Evolutionary conservation across 176 grass and related monocot species (phyloP), one percentile per base, ranked within the genome.

Genomic region (Carex pumila): DNA sequence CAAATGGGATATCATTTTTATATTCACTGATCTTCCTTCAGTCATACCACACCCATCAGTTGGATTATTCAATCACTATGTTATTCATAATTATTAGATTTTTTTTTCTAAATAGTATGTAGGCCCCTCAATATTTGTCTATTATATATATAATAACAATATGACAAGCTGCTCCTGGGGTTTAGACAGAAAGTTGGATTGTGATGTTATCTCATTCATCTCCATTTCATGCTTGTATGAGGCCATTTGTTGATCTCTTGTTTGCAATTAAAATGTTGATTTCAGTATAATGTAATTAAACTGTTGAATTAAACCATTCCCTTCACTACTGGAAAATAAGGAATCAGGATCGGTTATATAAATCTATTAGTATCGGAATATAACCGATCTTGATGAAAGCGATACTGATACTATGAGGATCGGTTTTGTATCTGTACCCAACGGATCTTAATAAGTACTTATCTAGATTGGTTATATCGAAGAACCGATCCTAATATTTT

Each of bases 171-270:
- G 71, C 71, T 53, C 45, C 21, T 53, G 1, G n/a, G 71, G 45
- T 52, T 50, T 14, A 52, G 71, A 49, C 71, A 75, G 70, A 73
- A 52, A 75, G 43, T 75, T 75, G 45, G 71, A 75, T 75, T 75
- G 71, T 53, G 71, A 75, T 75, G 45, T 52, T 53, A 54, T 75
- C 45, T 53, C 41, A 13, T 49, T 75, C 71, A 75, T 75, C 71
- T 75, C 71, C 71, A 75, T 75, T 75, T 74, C 10, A 29, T 30
- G 47, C 11, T 12, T 13, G 71, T 75, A 70, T 17, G 7, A 69
- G 17, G 6, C 7, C 18, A n/a, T 60, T n/a, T 7, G 14, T 65
- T 13, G 1, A 37, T 68, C 14, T 12, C 5, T 17, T 37, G 13
- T 37, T 39, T 12, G 12, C 30, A 37, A 6, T 39, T 12, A 34